These are phyloP conservation scores for Ballota nigra DNA, from an alignment of 257 asterid genomes.

Conservation along the genomic window DNA sequence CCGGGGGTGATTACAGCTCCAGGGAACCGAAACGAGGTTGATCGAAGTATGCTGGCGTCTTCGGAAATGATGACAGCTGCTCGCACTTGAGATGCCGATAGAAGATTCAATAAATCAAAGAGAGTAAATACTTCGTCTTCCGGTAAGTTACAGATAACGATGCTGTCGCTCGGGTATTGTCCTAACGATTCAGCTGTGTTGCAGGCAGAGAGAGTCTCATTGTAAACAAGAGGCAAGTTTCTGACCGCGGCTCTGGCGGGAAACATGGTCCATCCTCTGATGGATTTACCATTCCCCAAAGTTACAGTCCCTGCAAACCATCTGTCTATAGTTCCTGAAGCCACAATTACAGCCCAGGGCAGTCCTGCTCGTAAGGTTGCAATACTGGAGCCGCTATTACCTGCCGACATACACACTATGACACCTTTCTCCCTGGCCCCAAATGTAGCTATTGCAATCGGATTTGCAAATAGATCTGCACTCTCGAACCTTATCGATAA, in stretches of 20 bases:
- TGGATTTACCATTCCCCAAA: conserved; percentile 28
- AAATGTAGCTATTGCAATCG: conserved; percentile 31
- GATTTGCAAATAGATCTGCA: neutral
- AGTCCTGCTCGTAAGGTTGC: conserved; percentile 14
- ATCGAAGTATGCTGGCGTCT: neutral
- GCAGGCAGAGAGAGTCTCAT: conserved; percentile 25
- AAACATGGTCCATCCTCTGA: conserved; percentile 30
- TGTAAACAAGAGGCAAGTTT: conserved; percentile 9
- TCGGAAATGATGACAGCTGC: neutral
- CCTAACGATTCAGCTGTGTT: conserved; percentile 18
- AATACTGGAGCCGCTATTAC: conserved; percentile 24
- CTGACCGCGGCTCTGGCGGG: conserved; percentile 15
- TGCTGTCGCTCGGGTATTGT: neutral
- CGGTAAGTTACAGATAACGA: conserved; percentile 26
- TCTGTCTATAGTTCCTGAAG: conserved; percentile 30
- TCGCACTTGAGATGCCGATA: neutral
- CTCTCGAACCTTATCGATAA: conserved; percentile 7
- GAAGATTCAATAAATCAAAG: neutral
- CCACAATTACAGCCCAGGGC: conserved; percentile 39
- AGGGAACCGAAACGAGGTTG: neutral
- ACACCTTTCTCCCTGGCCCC: conserved; percentile 40
- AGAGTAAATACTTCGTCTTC: neutral
- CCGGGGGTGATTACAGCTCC: neutral
- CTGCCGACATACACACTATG: conserved; percentile 31
- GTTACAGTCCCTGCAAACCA: conserved; percentile 33